phyloP scores from a whole-genome alignment of 306 rosid genomes.

The Gastrolobium bilobum region DNA sequence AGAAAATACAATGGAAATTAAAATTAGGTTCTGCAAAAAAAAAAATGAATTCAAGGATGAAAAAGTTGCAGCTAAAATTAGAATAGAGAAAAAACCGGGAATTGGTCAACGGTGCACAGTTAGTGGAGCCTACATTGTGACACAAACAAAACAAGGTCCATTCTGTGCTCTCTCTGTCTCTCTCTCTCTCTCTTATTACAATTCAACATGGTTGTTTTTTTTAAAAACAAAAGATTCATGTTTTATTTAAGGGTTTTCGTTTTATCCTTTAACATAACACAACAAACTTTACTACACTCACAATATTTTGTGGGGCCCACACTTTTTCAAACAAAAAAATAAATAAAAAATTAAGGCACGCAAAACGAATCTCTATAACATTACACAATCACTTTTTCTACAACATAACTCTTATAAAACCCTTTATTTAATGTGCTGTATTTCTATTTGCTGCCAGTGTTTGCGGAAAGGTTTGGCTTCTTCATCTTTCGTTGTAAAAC shows the following conservation, averaged over 20 bases:
- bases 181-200: not conserved
- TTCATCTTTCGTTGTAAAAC: no score
- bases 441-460: no score
- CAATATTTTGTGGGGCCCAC: no score
- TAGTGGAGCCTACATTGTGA: conserved; percentile 69
- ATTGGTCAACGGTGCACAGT: conserved; percentile 44
- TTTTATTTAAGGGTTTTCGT: no score
- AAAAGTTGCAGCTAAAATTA: conserved; percentile 60
- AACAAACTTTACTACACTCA: no score
- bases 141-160: conserved; percentile 54
- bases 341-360: no score
- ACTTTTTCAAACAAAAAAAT: no score
- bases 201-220: conserved; percentile 1
- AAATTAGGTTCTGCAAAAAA: conserved; percentile 42
- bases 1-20: conserved; percentile 28
- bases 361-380: no score
- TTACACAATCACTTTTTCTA: no score
- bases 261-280: no score
- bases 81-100: conserved; percentile 45
- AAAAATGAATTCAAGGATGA: conserved; percentile 52
- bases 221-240: not conserved
- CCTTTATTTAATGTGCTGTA: not conserved
- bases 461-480: no score
- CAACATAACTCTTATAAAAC: no score
- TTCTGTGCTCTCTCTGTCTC: conserved; percentile 38